These are phyloP conservation scores for Myriangium duriaei DNA, from an alignment of 2,329 filamentous ascomycete genomes.

Conservation along the genomic window DNA sequence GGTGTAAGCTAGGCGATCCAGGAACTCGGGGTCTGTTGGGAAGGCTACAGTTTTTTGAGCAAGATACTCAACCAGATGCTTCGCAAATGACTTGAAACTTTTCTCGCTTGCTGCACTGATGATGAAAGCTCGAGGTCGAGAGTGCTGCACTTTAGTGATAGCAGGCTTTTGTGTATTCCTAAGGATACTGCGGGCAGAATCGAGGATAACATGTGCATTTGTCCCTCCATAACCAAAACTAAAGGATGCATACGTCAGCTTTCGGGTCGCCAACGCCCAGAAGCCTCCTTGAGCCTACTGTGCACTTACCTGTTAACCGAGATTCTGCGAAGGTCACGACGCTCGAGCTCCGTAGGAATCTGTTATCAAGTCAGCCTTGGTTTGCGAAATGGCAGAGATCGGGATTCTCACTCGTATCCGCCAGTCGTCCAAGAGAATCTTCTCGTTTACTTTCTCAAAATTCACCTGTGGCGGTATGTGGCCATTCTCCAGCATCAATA, in stretches of 20 bases:
- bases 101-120: background rate
- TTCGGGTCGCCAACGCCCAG: too few species aligned
- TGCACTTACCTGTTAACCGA: background rate
- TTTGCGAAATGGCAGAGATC: background rate
- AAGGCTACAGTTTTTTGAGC: background rate
- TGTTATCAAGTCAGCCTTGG: too few species aligned
- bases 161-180: background rate
- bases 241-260: too few species aligned
- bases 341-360: slow-evolving; percentile 23
- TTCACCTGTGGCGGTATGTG: slow-evolving; percentile 18
- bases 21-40: background rate
- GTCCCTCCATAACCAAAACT: slow-evolving; percentile 18
- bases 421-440: slow-evolving; percentile 18
- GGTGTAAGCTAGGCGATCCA: background rate
- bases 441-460: slow-evolving; percentile 16
- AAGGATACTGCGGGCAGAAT: slow-evolving; percentile 8
- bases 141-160: slow-evolving; percentile 9
- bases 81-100: background rate
- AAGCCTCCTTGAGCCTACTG: too few species aligned
- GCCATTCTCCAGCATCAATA: slow-evolving; percentile 17
- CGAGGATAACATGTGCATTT: slow-evolving; percentile 19
- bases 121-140: background rate
- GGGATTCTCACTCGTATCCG: background rate
- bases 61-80: background rate
- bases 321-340: background rate